Evolutionary conservation across 768 basidiomycete species (phyloP).

Genomic region (Leccinum uliginosum): DNA sequence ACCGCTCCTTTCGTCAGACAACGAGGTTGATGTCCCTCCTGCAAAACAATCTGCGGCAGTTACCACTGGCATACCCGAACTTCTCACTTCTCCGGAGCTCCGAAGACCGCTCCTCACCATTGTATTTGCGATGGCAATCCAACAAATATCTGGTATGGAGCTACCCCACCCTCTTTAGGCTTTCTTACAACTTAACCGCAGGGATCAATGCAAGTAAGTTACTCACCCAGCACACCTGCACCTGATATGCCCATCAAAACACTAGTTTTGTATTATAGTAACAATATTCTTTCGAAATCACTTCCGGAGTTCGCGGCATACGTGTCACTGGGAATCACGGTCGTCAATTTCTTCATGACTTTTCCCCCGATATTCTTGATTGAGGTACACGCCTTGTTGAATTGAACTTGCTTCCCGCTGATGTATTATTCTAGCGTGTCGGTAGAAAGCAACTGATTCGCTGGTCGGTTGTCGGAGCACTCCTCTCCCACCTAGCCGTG

Average conservation of each 20-base stretch:
- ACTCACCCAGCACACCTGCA: not conserved
- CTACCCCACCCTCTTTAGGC: not conserved
- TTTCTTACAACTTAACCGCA: conserved; percentile 23
- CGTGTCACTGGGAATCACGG: conserved; percentile 77
- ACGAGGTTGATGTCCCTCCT: conserved; percentile 14
- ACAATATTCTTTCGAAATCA: conserved; percentile 76
- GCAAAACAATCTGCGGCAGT: conserved; percentile 31
- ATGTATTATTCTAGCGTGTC: conserved; percentile 45
- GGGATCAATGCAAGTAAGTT: conserved; percentile 70
- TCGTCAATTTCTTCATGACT: conserved; percentile 72
- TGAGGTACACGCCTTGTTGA: conserved; percentile 46
- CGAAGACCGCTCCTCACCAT: conserved; percentile 62
- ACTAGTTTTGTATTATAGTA: conserved; percentile 86
- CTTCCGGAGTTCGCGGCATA: conserved; percentile 78
- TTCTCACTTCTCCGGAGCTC: conserved; percentile 50
- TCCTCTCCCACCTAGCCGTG: conserved; percentile 60
- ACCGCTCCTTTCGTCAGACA: conserved; percentile 20
- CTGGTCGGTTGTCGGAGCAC: conserved; percentile 61
- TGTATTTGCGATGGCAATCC: conserved; percentile 67
- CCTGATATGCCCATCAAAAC: conserved; percentile 1
- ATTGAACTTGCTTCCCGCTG: conserved; percentile 1
- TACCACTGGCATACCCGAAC: conserved; percentile 51
- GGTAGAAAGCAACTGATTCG: conserved; percentile 70
- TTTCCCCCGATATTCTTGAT: conserved; percentile 86
- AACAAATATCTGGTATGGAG: conserved; percentile 68